phyloP scores from a whole-genome alignment of 1,284 basidiomycete species.

The Irpex sp. region DNA sequence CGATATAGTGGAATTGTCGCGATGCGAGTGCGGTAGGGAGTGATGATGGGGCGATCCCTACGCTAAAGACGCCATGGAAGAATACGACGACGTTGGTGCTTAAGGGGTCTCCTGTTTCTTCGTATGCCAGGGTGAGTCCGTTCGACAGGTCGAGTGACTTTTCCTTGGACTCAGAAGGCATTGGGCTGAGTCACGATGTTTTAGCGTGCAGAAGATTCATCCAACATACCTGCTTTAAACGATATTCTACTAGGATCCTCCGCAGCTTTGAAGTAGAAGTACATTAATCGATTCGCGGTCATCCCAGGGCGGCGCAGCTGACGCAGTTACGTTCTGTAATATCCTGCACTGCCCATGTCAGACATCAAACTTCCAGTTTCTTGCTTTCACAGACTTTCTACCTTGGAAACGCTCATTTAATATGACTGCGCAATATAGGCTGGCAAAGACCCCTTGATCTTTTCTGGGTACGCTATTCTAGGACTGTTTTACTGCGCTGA shows the following conservation, averaged over 20 bases:
- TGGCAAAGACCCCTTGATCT: too few relatives aligned
- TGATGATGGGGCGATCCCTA: slow-evolving; percentile 37
- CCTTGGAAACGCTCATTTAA: too few relatives aligned
- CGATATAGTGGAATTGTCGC: slow-evolving; percentile 41
- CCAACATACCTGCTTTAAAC: too few relatives aligned
- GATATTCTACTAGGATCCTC: too few relatives aligned
- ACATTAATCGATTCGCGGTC: not conserved
- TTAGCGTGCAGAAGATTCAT: not conserved
- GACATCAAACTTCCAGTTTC: too few relatives aligned
- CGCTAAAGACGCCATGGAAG: slow-evolving; percentile 48
- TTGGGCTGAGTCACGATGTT: not conserved
- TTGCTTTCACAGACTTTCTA: too few relatives aligned
- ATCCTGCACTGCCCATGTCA: too few relatives aligned
- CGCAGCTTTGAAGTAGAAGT: too few relatives aligned
- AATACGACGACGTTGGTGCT: slow-evolving; percentile 47
- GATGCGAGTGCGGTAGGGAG: slow-evolving; percentile 29
- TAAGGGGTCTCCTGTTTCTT: slow-evolving; percentile 41
- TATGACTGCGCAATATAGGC: too few relatives aligned
- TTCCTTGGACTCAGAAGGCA: slow-evolving; percentile 21
- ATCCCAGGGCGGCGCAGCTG: not conserved
- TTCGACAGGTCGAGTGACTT: slow-evolving; percentile 38
- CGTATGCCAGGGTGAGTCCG: slow-evolving; percentile 49
- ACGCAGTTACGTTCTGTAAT: not conserved
- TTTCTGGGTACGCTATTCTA: too few relatives aligned
- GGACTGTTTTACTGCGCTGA: too few relatives aligned